Evolutionary conservation across 805 yeast species (phyloP).

Genomic region (Lipomyces oligophaga): DNA sequence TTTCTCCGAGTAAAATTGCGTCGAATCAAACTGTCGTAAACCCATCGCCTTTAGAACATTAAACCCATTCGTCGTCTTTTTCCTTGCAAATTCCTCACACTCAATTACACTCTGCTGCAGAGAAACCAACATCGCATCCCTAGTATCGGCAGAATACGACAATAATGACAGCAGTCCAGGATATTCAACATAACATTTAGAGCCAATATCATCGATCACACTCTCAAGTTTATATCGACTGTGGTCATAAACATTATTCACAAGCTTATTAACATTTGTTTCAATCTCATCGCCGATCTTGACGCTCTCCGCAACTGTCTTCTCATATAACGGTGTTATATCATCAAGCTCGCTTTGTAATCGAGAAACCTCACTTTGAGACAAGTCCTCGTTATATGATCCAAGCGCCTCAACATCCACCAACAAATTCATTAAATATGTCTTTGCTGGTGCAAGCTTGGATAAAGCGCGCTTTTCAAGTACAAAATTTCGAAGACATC

Average conservation of each 20-base stretch:
- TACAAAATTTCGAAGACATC: slow-evolving; percentile 77
- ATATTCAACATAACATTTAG: slow-evolving; percentile 51
- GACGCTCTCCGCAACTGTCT: slow-evolving; percentile 49
- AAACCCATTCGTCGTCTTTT: slow-evolving; percentile 57
- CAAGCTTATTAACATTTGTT: slow-evolving; percentile 56
- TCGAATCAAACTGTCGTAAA: slow-evolving; percentile 52
- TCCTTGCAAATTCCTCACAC: slow-evolving; percentile 69
- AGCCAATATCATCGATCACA: slow-evolving; percentile 53
- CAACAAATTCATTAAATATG: slow-evolving; percentile 67
- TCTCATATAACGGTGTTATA: slow-evolving; percentile 62
- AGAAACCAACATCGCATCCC: slow-evolving; percentile 59
- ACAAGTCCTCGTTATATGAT: slow-evolving; percentile 55
- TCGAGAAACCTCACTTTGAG: slow-evolving; percentile 48
- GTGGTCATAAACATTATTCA: slow-evolving; percentile 55
- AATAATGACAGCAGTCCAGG: slow-evolving; percentile 61
- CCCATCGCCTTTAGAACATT: slow-evolving; percentile 62
- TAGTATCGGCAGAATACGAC: slow-evolving; percentile 67
- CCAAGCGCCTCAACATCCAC: slow-evolving; percentile 62
- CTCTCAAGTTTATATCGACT: slow-evolving; percentile 52
- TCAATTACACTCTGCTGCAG: slow-evolving; percentile 59
- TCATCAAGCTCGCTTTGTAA: slow-evolving; percentile 50
- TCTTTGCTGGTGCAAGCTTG: slow-evolving; percentile 88
- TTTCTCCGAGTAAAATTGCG: slow-evolving; percentile 52
- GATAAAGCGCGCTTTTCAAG: slow-evolving; percentile 85
- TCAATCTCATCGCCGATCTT: slow-evolving; percentile 58